Base-by-base conservation (phyloP, 768 basidiomycete species). In the Termitomyces sp. region DNA sequence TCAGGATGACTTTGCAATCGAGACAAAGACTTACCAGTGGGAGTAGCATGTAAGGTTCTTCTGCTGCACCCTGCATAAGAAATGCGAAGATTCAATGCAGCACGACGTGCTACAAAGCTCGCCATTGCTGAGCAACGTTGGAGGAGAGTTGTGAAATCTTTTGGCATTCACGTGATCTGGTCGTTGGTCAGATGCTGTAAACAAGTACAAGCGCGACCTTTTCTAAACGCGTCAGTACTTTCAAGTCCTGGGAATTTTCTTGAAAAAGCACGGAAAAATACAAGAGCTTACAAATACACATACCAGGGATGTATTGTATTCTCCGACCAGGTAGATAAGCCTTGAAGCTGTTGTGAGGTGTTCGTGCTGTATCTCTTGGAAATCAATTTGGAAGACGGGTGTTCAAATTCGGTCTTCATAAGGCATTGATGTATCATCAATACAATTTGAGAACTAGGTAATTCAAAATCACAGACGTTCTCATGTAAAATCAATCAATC, bases 31-130 rank as follows among this genome's bases (percentile, higher is more conserved):
- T 53, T 26, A 61, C 61, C 54, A 6, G 50, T 52, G 30, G 61
- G 58, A 9, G 61, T 61, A 16, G 32, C 10, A 33, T 59, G 58
- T 9, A 62, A 35, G 8, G 58, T 33, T 32, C 61, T 51, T 47
- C 54, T 56, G 10, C 30, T 42, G 14, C 38, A 52, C 8, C 28
- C 36, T 13, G n/a, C 43, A 32, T 33, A 50, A 16, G 43, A 40
- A 2, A 44, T 12, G n/a, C 46, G 51, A 26, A 56, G 30, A 26
- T 16, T 30, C 9, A 42, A 24, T n/a, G 50, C 35, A 24, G 58
- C 56, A 20, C 43, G 49, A 47, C 57, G 49, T 4, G 54, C 54
- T 10, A 47, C 45, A 12, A 61, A 47, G 35, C 57, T 61, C 30
- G 54, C 57, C 61, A 58, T 58, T 47, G 30, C 46, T 13, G 47